Base-by-base conservation (phyloP, 352 stramenopile species). In the Globisporangium paddicum region DNA sequence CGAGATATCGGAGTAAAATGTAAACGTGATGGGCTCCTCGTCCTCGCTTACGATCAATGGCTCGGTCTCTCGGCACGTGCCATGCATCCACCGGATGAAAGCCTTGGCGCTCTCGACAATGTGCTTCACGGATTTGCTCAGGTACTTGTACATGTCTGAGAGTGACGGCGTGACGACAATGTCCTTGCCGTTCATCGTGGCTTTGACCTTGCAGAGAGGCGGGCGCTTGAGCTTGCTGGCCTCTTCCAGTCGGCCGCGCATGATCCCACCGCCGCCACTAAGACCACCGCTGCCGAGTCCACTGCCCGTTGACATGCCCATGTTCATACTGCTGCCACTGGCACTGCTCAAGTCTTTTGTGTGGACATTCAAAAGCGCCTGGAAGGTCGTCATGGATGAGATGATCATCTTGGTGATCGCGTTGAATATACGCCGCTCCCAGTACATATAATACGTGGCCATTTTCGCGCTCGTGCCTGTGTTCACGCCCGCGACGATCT, bases 351-450 rank as follows among this genome's bases (percentile, higher is more conserved):
- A 78, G 53, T 95, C 87, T 41, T 96, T 94, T 5, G 85, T 90
- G 58, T 93, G 81, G 9, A 96, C 77, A 45, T 96, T 96, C 3
- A 98, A 63, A 6, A 98, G 62, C 2, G 89, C 90, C 41, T 98
- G 88, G 47, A 98, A 97, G 16, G 91, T 96, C 2, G 90, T 96
- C 87, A 98, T 98, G 9, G 88, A 97, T 14, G 81, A 76, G 48
- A 98, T 93, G 45, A 98, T 97, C 90, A 98, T 98, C 61, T 96
- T 97, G 4, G 89, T 97, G 62, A 98, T 97, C 0, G 94, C 93
- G 55, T 98, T 98, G 71, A 98, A 98, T 40, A 98, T 90, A 6
- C 92, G 85, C 21, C 96, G 90, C 60, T 98, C 96, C 95, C 95
- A 98, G 71, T 98, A 98, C 78, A 97, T 93, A 70, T 98, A 98